phyloP scores from a whole-genome alignment of 2,329 filamentous ascomycete genomes.

The Alternaria postmessia region DNA sequence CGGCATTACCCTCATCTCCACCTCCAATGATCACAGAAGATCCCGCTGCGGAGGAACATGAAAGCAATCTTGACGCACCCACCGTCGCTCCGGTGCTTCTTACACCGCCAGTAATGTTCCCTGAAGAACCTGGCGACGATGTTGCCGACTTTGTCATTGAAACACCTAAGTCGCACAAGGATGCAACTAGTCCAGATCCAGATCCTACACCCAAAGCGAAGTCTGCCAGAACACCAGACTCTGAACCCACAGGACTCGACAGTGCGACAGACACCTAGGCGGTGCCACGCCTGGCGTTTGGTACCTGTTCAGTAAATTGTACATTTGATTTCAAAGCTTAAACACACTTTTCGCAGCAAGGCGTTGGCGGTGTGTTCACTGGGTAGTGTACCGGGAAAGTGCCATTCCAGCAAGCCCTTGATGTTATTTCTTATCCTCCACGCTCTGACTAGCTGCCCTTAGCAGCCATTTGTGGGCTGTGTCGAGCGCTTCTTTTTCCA shows the following conservation, averaged over 20 bases:
- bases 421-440: not conserved
- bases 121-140: conserved; percentile 50
- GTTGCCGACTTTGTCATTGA: conserved; percentile 51
- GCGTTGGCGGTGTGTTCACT: conserved; percentile 47
- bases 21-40: conserved; percentile 55
- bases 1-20: conserved; percentile 46
- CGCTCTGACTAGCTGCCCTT: not conserved
- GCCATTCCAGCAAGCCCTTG: not conserved
- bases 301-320: conserved; percentile 11
- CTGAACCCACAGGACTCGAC: conserved; percentile 1
- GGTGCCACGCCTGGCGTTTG: not conserved
- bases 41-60: conserved; percentile 44
- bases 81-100: conserved; percentile 49
- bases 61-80: conserved; percentile 31
- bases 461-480: not conserved
- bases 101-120: conserved; percentile 62
- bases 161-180: conserved; percentile 49
- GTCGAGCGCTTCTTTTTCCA: not conserved
- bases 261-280: conserved; percentile 9
- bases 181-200: conserved; percentile 46
- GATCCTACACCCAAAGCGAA: conserved; percentile 51
- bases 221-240: conserved; percentile 9
- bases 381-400: conserved; percentile 46
- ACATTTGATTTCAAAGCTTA: conserved; percentile 19
- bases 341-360: conserved; percentile 34